Percentiles rank a stretch among this genome's conserved stretches.
phyloP scores from a whole-genome alignment of 2,329 filamentous ascomycete species.

The Botrytis fabae region DNA sequence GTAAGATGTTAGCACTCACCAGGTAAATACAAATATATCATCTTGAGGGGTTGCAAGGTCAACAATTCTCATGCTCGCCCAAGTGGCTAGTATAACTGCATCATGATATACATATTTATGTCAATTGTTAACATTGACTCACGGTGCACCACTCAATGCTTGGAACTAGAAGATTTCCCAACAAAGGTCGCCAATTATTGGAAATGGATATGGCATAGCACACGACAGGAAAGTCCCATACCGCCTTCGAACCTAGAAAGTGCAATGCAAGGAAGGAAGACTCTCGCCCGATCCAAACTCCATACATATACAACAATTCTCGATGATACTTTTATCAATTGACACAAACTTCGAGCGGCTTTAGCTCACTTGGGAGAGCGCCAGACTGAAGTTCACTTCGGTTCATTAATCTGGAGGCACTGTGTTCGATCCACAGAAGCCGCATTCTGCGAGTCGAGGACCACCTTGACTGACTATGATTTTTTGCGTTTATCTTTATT shows the following conservation, averaged over 20 bases:
- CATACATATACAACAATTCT: background rate
- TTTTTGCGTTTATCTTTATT: background rate
- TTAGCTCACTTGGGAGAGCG: constrained; percentile 27
- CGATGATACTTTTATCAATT: background rate
- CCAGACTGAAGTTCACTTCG: constrained; percentile 25
- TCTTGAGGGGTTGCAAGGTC: constrained; percentile 5
- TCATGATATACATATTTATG: background rate
- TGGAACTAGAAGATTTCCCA: background rate
- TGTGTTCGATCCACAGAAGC: constrained; percentile 26
- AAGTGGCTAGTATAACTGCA: constrained; percentile 6
- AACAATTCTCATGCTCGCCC: background rate
- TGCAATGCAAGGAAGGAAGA: background rate
- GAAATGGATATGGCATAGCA: background rate
- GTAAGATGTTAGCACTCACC: background rate
- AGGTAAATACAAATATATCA: background rate
- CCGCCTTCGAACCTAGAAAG: background rate
- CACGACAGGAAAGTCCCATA: no score
- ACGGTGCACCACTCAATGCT: background rate
- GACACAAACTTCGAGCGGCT: constrained; percentile 19
- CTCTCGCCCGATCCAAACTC: background rate
- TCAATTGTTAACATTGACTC: background rate
- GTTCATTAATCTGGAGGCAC: constrained; percentile 23
- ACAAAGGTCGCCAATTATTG: background rate
- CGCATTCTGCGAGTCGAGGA: constrained; percentile 21
- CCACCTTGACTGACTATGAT: background rate